Conservation (phyloP, 257 asterid genomes). For the Nemophila menziesii region DNA sequence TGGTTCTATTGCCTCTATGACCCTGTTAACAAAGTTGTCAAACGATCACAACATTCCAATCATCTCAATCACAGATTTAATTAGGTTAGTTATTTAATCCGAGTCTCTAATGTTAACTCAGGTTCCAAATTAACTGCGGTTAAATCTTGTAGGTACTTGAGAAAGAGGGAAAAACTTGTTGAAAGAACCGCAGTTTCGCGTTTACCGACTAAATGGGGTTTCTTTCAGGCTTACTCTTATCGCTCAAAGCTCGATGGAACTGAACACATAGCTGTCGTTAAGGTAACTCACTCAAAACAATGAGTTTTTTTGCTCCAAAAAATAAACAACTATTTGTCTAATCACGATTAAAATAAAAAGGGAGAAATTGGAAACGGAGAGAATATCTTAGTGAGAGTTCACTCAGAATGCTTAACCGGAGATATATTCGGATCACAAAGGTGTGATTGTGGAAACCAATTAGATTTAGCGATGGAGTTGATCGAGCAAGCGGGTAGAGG, state of each 20-base stretch:
- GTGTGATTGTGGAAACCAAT: conserved; percentile 77
- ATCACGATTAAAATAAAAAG: conserved; percentile 13
- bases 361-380: conserved; percentile 74
- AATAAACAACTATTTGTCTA: neutral
- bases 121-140: neutral
- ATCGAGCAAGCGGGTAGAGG: conserved; percentile 68
- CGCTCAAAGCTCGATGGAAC: conserved; percentile 68
- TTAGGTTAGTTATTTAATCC: conserved; percentile 27
- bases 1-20: conserved; percentile 51
- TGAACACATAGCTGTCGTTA: conserved; percentile 62
- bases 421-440: conserved; percentile 70
- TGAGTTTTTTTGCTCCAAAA: neutral
- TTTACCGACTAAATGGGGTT: conserved; percentile 79
- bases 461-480: conserved; percentile 68
- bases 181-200: conserved; percentile 54
- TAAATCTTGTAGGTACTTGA: conserved; percentile 39
- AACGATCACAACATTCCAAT: conserved; percentile 41
- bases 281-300: conserved; percentile 20
- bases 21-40: conserved; percentile 37
- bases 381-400: conserved; percentile 76
- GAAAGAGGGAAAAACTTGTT: conserved; percentile 68
- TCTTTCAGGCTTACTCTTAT: conserved; percentile 48
- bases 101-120: neutral
- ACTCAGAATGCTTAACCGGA: conserved; percentile 82
- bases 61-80: conserved; percentile 63